Conservation (phyloP, 495 filamentous ascomycete genomes). For the Penicillium macrosclerotiorum region DNA sequence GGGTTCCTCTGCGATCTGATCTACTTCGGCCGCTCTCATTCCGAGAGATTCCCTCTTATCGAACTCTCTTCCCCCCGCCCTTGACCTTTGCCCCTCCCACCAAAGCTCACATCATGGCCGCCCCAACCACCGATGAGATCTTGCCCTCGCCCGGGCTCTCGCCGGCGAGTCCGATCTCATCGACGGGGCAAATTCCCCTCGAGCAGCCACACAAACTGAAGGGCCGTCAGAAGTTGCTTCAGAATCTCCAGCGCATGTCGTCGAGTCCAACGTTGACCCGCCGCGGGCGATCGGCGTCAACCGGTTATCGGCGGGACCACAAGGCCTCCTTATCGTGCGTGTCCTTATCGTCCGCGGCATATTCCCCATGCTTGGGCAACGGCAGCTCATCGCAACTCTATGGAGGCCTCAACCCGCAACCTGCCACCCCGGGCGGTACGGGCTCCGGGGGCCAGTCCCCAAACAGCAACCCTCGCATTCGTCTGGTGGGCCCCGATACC, state of each 20-base stretch:
- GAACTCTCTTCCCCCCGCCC: not conserved
- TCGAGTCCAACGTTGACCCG: conserved; percentile 76
- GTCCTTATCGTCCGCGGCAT: conserved; percentile 64
- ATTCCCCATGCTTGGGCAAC: conserved; percentile 51
- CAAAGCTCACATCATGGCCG: conserved; percentile 26
- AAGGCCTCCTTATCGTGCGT: conserved; percentile 84
- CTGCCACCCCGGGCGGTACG: conserved; percentile 64
- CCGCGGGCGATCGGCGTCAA: conserved; percentile 55
- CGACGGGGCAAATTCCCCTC: conserved; percentile 40
- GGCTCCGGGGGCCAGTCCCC: conserved; percentile 29
- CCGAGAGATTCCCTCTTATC: not conserved
- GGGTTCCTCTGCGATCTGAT: not conserved
- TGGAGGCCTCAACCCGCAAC: conserved; percentile 50
- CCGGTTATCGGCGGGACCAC: conserved; percentile 59
- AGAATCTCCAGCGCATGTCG: conserved; percentile 81
- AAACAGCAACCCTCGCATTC: conserved; percentile 48
- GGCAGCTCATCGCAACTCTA: conserved; percentile 62
- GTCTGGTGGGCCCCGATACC: conserved; percentile 43
- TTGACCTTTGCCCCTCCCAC: not conserved
- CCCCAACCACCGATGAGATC: conserved; percentile 26
- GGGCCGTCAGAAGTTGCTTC: conserved; percentile 70
- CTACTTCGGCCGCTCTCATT: not conserved
- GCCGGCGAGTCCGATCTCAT: conserved; percentile 29
- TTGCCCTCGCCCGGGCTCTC: conserved; percentile 26
- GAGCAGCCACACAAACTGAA: conserved; percentile 63